Base-by-base conservation (phyloP, 1,139 yeast genomes). In the Yamadazyma songkhlaensis region DNA sequence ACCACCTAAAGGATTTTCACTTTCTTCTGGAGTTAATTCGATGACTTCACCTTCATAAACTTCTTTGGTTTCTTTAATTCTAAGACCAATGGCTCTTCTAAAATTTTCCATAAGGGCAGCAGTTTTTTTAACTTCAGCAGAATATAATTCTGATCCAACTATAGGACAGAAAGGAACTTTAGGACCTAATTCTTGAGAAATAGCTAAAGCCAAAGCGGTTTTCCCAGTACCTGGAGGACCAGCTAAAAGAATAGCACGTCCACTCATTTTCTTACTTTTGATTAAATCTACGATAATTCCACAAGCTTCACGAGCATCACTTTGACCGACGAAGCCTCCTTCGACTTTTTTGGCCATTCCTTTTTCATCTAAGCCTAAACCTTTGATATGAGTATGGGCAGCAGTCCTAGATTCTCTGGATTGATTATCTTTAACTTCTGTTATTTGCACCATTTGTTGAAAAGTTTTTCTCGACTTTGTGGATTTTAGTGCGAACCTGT, bases 161-260 rank as follows among this genome's bases (percentile, higher is more conserved):
- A 92, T 84, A 5, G 98, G 98, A 58, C 97, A 90, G 58, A 92
- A 92, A 34, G 99, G 99, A 38, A 92, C 98, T 56, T 92, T 92
- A 31, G 98, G 97, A 1, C 99, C 99, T 51, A 92, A 72, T 60
- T 92, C 98, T 59, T 92, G 98, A 2, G 97, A 87, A 40, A 94
- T 83, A 1, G 97, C 98, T 42, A 94, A 68, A 0, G 98, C 97
- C 55, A 92, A 72, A 0, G 98, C 98, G 1, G 98, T 92, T 63
- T 92, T 92, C 55, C 98, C 98, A 4, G 97, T 90, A 3, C 97
- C 97, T 12, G 98, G 97, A 4, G 96, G 95, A 43, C 98, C 98
- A 0, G 98, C 97, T 38, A 92, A 72, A 45, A 92, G 66, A 34
- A 92, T 81, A n/a, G 97, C 98, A 58, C 89, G 87, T 22, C 98